phyloP scores from a whole-genome alignment of 1,284 basidiomycete species.

The Melampsora occidentalis region DNA sequence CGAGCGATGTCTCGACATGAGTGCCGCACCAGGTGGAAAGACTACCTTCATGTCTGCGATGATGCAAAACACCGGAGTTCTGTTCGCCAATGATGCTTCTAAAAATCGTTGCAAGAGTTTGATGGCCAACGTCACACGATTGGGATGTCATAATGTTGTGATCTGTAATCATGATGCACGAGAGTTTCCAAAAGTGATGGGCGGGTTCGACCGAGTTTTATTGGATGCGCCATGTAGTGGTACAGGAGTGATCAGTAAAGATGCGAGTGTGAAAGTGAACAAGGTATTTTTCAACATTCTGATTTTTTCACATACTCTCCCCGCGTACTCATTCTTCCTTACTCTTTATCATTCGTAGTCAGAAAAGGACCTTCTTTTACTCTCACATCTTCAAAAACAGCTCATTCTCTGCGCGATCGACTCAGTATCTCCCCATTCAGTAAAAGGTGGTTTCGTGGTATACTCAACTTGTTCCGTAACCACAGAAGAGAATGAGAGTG shows the following conservation, averaged over 20 bases:
- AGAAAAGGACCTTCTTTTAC: constrained; percentile 86
- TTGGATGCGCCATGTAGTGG: constrained; percentile 97
- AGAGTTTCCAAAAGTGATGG: constrained; percentile 99
- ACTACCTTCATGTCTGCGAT: constrained; percentile 93
- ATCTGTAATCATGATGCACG: constrained; percentile 96
- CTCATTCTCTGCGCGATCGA: constrained; percentile 97
- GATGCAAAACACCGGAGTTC: constrained; percentile 92
- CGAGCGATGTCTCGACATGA: constrained; percentile 97
- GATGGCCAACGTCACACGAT: constrained; percentile 90
- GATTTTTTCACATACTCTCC: neutral
- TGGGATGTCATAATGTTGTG: constrained; percentile 97
- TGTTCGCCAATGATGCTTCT: constrained; percentile 98
- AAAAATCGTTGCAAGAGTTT: constrained; percentile 93
- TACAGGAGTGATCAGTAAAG: constrained; percentile 97
- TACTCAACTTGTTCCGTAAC: constrained; percentile 99
- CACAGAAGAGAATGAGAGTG: constrained; percentile 96
- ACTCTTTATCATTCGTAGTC: constrained; percentile 57
- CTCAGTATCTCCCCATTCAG: constrained; percentile 81
- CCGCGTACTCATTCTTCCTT: neutral
- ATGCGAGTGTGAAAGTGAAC: constrained; percentile 95
- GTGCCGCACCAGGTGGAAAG: constrained; percentile 96
- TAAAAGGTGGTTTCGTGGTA: constrained; percentile 89
- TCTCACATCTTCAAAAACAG: constrained; percentile 97
- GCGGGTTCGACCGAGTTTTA: constrained; percentile 93
- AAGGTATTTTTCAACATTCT: constrained; percentile 58